Evolutionary conservation across 2,329 filamentous ascomycete species (phyloP), one percentile per base, ranked within the genome.

Genomic region (Sclerotinia nivalis): DNA sequence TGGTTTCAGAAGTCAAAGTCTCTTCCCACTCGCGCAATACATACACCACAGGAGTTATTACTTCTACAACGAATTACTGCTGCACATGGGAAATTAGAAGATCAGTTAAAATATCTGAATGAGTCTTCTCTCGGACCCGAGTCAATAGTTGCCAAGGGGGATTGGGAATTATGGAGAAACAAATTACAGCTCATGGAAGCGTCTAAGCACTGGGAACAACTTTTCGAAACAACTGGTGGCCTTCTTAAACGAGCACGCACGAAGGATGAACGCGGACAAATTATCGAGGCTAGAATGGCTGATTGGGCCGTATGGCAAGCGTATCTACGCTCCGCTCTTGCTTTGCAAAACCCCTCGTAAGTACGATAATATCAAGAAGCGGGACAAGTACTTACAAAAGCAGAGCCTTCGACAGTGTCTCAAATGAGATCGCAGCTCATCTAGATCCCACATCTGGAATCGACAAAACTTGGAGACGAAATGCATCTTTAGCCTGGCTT

Each of bases 261-360:
- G 28, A 76, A 74, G 56, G 72, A 78, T 69, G 68, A 71, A 9
- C 70, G 70, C 34, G 75, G 75, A 2, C 67, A 76, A 37, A 71
- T 78, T 45, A 31, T 73, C 15, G 77, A 79, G 67, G 67, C 75
- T 52, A 70, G 74, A 64, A 73, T 78, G 47, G 73, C 75, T 70
- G 78, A 80, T 59, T 80, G 76, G 77, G 70, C 75, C 28, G 76
- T 80, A 5, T 80, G 78, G 78, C 70, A 76, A 54, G 73, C 75
- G 6, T 77, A 75, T 52, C 73, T 79, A 49, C 62, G 68, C 34
- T 77, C 78, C 15, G 76, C 75, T 49, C 69, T 71, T 31, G 70
- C 75, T 43, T 68, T 77, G 20, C 67, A 71, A 52, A 65, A 58
- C 34, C 55, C 71, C 45, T 69, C 73, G 77, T 78, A 73, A 74